These are phyloP conservation scores for Coleophoma eucalyptorum DNA, from an alignment of 2,329 filamentous ascomycete species.

Conservation along the genomic window DNA sequence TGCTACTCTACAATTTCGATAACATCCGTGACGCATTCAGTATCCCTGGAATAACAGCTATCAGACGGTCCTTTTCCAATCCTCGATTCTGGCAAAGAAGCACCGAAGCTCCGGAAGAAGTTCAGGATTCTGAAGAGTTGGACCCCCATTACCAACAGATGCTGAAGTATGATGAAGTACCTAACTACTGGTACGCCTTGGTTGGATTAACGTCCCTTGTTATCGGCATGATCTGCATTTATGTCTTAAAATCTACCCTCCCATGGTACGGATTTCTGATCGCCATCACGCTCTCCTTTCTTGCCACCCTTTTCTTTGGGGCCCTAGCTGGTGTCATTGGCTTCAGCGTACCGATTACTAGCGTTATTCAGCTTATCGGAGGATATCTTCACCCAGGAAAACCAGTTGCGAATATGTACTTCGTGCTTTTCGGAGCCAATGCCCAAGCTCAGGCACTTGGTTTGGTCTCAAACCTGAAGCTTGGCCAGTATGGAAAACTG, in stretches of 20 bases:
- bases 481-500: constrained; percentile 32
- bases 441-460: constrained; percentile 23
- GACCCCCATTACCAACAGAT: constrained; percentile 39
- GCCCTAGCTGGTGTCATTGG: constrained; percentile 33
- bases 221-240: constrained; percentile 32
- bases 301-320: constrained; percentile 36
- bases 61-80: not conserved
- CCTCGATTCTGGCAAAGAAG: constrained; percentile 3
- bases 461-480: constrained; percentile 28
- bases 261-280: constrained; percentile 40
- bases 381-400: constrained; percentile 39
- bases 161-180: constrained; percentile 34
- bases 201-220: constrained; percentile 10
- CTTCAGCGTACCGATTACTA: constrained; percentile 35
- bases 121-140: constrained; percentile 24
- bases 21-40: constrained; percentile 33
- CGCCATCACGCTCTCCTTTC: constrained; percentile 27
- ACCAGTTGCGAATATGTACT: constrained; percentile 38
- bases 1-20: constrained; percentile 34
- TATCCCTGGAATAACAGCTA: not conserved
- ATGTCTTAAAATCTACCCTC: constrained; percentile 29
- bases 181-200: constrained; percentile 35
- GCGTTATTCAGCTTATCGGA: constrained; percentile 40
- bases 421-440: constrained; percentile 27
- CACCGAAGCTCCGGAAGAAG: constrained; percentile 14